A percentile compares a stretch with the other conserved stretches of the same genome.
phyloP scores from a whole-genome alignment of 495 filamentous ascomycete species.

The Zalerion maritima region DNA sequence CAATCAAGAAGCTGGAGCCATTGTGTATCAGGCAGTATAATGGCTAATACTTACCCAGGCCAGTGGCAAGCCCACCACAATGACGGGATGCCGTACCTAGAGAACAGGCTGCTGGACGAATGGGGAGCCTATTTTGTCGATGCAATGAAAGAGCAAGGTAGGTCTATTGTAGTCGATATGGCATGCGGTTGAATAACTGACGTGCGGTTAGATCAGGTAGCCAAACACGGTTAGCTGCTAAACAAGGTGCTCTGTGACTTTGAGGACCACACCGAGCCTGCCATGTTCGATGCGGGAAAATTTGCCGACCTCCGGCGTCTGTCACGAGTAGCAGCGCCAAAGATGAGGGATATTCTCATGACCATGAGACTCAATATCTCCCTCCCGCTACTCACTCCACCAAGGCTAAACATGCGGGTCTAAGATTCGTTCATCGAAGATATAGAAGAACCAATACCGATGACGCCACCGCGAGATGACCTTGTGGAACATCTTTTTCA shows the following conservation, averaged over 20 bases:
- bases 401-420: too few species aligned
- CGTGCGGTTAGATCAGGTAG: conserved; percentile 22
- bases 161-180: conserved; percentile 1
- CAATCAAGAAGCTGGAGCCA: conserved; percentile 28
- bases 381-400: too few species aligned
- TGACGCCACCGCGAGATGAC: too few species aligned
- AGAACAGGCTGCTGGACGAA: too few species aligned
- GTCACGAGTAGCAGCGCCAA: conserved; percentile 21
- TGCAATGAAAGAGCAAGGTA: conserved; percentile 30
- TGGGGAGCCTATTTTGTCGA: conserved; percentile 24
- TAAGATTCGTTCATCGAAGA: too few species aligned
- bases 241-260: conserved; percentile 27
- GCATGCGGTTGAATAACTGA: conserved; percentile 1
- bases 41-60: too few species aligned
- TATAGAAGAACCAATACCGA: too few species aligned
- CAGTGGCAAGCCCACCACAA: too few species aligned
- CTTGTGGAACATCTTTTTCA: too few species aligned
- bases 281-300: conserved; percentile 23
- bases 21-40: conserved; percentile 23
- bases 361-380: conserved; percentile 25
- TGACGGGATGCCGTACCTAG: too few species aligned
- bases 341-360: conserved; percentile 22
- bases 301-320: conserved; percentile 21
- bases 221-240: conserved; percentile 21
- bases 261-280: conserved; percentile 25